Percentiles rank a stretch among this genome's conserved stretches.
Evolutionary conservation across 495 filamentous ascomycete species (phyloP).

Genomic region (Trichoderma virens): DNA sequence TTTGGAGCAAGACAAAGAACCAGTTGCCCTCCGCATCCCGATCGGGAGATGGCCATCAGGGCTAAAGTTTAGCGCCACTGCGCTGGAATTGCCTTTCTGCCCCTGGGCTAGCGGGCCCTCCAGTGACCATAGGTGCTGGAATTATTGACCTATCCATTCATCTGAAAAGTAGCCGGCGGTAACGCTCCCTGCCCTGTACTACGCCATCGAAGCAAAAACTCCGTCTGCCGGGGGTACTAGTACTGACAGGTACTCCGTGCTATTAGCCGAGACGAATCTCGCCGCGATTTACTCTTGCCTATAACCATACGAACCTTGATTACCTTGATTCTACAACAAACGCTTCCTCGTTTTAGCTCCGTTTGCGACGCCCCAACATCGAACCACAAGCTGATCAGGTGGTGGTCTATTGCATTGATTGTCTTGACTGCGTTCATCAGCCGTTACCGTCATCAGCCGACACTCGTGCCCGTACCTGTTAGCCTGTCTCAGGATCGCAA

Average conservation of each 20-base stretch:
- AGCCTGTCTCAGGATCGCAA: neutral
- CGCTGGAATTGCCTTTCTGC: neutral
- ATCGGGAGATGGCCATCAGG: conserved; percentile 5
- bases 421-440: neutral
- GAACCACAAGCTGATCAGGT: neutral
- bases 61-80: neutral
- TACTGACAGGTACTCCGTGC: neutral
- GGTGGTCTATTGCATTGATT: neutral
- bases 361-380: neutral
- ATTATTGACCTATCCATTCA: no score
- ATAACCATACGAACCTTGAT: neutral
- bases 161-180: no score
- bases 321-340: neutral
- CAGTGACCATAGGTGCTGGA: no score
- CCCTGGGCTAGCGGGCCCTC: neutral
- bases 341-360: neutral
- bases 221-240: neutral
- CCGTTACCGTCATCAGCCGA: neutral
- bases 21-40: neutral
- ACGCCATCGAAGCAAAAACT: neutral
- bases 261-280: neutral
- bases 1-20: neutral
- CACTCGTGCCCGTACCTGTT: neutral
- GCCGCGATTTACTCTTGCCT: neutral
- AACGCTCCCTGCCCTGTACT: neutral